Base-by-base conservation (phyloP, 441 rosid genomes). In the Bruguiera hainesii region DNA sequence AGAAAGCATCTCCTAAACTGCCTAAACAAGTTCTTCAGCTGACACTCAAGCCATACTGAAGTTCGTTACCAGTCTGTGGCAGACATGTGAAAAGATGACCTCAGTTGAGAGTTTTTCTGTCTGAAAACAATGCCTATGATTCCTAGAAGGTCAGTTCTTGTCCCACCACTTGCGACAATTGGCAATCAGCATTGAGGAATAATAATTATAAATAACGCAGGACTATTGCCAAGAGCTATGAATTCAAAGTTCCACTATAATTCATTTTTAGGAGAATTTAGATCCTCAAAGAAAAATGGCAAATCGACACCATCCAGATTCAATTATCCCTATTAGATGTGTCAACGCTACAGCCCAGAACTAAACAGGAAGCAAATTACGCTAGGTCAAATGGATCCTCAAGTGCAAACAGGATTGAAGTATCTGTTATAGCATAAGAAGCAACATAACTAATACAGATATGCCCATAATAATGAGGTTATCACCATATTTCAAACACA, bases 1-100 rank as follows among this genome's bases (percentile, higher is more conserved):
- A 72, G 96, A 92, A 68, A 95, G 98, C 88, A 95, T 88, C 87
- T 92, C 99, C 55, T 89, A 83, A 59, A 91, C 98, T 50, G 98
- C 99, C 71, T 86, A 87, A 60, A 95, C 96, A 71, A 91, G 73
- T 79, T 95, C 99, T 67, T 74, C 80, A 62, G 99, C 87, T 30
- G 98, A 87, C 64, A 95, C 98, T 60, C 86, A 82, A 26, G 42
- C 96, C 99, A 63, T 83, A 86, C 68, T 79, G 87, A 53, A 71
- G 83, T 73, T 87, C 88, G 73, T 80, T 82, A 56, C 73, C 70
- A 39, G 81, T 83, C 89, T 90, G 89, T 76, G 72, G 37, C 33
- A 48, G 20, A 56, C 68, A 67, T 11, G 18, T 21, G 50, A 55
- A 64, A 72, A 13, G 51, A 2, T 11, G 26, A 35, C 2, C 3